phyloP scores from a whole-genome alignment of 306 rosid genomes.

The Herpetospermum pedunculosum region DNA sequence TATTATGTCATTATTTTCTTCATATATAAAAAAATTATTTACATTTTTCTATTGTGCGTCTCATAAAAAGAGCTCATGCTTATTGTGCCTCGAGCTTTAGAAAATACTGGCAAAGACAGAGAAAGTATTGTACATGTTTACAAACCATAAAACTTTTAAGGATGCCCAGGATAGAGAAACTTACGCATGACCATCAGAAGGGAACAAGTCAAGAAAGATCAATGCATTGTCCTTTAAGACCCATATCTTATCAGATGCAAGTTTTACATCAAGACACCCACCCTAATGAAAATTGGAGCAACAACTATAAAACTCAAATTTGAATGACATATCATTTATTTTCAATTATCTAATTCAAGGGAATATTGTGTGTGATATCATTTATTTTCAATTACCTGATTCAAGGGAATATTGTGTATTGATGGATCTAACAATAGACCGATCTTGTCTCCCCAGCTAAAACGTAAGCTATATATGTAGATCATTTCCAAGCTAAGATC shows the following conservation, averaged over 20 bases:
- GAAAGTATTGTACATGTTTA: background rate
- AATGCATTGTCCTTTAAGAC: slow-evolving; percentile 66
- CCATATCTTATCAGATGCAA: slow-evolving; percentile 69
- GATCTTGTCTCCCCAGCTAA: slow-evolving; percentile 43
- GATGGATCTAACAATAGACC: slow-evolving; percentile 47
- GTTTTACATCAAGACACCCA: slow-evolving; percentile 70
- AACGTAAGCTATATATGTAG: slow-evolving; percentile 37
- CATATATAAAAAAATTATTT: no score
- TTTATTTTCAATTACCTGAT: slow-evolving; percentile 18
- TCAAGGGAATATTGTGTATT: slow-evolving; percentile 41
- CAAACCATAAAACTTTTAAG: background rate
- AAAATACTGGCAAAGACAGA: no score
- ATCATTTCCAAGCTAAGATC: slow-evolving; percentile 47
- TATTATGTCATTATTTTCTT: no score
- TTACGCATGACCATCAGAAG: slow-evolving; percentile 39
- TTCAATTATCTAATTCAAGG: slow-evolving; percentile 31
- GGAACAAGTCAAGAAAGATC: slow-evolving; percentile 33
- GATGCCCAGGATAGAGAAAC: slow-evolving; percentile 2
- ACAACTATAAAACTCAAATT: slow-evolving; percentile 8
- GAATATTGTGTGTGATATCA: slow-evolving; percentile 27
- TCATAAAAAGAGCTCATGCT: no score
- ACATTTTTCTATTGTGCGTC: no score
- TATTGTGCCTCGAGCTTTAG: no score
- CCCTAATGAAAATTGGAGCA: slow-evolving; percentile 43
- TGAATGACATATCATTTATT: background rate